These are phyloP conservation scores for Groenewaldozyma tartarivorans DNA, from an alignment of 805 yeast species.

Conservation along the genomic window DNA sequence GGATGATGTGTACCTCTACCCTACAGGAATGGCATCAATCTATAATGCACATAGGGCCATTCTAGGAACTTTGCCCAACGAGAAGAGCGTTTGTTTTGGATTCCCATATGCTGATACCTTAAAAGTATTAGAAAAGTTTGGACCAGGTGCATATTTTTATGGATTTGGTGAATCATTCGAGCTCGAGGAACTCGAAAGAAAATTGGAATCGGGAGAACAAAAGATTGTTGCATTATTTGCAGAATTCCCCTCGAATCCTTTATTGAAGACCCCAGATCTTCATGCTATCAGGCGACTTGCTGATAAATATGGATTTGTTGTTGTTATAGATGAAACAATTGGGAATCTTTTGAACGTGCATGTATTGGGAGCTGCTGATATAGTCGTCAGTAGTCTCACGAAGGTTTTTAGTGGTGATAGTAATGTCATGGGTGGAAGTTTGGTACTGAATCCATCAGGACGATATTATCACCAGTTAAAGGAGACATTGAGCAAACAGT, in stretches of 20 bases:
- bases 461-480: constrained; percentile 41
- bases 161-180: constrained; percentile 71
- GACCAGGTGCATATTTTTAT: constrained; percentile 79
- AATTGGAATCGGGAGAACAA: constrained; percentile 48
- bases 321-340: constrained; percentile 89
- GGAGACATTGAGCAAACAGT: constrained; percentile 42
- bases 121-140: constrained; percentile 78
- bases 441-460: constrained; percentile 66
- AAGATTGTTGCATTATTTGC: constrained; percentile 71
- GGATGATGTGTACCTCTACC: constrained; percentile 71
- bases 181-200: constrained; percentile 51
- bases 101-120: constrained; percentile 93
- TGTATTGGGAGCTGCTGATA: constrained; percentile 74
- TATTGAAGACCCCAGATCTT: constrained; percentile 76
- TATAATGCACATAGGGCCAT: constrained; percentile 59
- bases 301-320: constrained; percentile 59
- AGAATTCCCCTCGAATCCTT: constrained; percentile 94
- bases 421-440: constrained; percentile 89
- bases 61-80: constrained; percentile 18
- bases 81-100: constrained; percentile 84
- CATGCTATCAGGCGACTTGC: constrained; percentile 54
- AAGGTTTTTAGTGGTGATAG: constrained; percentile 92
- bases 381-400: constrained; percentile 78
- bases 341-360: constrained; percentile 84
- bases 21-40: constrained; percentile 90